Conservation (phyloP, 169 alveolate genomes). For the Cryptosporidium felis region DNA sequence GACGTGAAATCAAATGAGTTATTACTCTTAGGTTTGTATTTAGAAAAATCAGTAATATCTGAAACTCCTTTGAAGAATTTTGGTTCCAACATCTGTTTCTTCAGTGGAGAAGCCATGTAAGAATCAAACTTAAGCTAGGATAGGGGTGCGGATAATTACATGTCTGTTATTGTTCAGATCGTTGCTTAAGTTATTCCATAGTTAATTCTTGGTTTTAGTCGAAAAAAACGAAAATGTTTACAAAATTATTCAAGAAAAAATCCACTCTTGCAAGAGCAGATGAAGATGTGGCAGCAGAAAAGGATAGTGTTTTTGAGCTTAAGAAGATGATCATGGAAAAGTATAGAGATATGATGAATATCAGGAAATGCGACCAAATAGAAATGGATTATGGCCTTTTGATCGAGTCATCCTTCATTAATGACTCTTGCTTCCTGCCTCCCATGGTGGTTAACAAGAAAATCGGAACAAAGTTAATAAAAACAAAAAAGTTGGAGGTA, state of each 20-base stretch:
- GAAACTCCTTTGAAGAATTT: no score
- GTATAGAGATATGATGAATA: not conserved
- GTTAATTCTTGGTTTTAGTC: no score
- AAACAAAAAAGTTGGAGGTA: conserved; percentile 9
- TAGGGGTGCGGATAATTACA: no score
- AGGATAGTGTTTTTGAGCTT: conserved; percentile 30
- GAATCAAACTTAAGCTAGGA: no score
- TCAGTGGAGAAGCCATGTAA: no score
- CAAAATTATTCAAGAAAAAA: conserved; percentile 16
- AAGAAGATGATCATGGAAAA: conserved; percentile 31
- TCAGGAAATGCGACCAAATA: not conserved
- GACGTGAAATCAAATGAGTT: no score
- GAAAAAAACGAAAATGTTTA: no score
- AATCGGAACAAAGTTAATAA: not conserved
- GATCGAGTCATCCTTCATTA: conserved; percentile 51
- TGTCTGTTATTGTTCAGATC: no score
- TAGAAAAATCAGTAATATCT: no score
- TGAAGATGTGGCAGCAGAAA: not conserved
- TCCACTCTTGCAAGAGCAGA: not conserved
- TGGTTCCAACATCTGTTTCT: no score
- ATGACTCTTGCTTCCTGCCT: conserved; percentile 39
- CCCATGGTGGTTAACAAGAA: conserved; percentile 9
- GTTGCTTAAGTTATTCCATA: no score
- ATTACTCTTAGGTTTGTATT: no score
- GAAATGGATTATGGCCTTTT: not conserved